Evolutionary conservation across 2,329 filamentous ascomycete species (phyloP).

Genomic region (Pleochaeta shiraiana): DNA sequence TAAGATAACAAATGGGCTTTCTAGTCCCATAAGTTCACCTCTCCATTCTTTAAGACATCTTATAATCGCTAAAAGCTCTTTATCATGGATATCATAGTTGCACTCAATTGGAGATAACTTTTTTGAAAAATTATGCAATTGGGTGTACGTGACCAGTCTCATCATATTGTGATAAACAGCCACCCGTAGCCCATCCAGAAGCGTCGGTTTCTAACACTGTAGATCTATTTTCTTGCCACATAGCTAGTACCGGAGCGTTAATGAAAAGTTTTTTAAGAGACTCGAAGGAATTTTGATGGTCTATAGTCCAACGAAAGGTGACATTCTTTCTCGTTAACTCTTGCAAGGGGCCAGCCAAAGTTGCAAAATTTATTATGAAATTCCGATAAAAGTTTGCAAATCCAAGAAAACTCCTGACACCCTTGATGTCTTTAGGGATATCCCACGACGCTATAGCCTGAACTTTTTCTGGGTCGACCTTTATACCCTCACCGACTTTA

Average conservation of each 20-base stretch:
- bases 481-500: neutral
- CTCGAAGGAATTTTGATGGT: too few species aligned
- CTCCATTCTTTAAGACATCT: too few species aligned
- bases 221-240: neutral
- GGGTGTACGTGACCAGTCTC: conserved; percentile 3
- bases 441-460: conserved; percentile 4
- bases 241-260: neutral
- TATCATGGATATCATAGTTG: conserved; percentile 6
- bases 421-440: neutral
- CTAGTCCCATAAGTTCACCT: too few species aligned
- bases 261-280: neutral
- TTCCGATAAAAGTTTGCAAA: too few species aligned
- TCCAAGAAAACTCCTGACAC: too few species aligned
- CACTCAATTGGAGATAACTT: too few species aligned
- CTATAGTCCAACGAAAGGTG: too few species aligned
- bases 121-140: conserved; percentile 5
- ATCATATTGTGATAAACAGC: conserved; percentile 4
- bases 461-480: conserved; percentile 5
- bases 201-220: too few species aligned
- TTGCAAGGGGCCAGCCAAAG: too few species aligned
- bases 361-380: too few species aligned
- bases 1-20: too few species aligned
- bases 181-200: neutral
- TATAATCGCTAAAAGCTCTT: conserved; percentile 6
- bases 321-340: too few species aligned